Evolutionary conservation across 495 filamentous ascomycete genomes (phyloP), one percentile per base, ranked within the genome.

Genomic region (Thermochaetoides thermophila): DNA sequence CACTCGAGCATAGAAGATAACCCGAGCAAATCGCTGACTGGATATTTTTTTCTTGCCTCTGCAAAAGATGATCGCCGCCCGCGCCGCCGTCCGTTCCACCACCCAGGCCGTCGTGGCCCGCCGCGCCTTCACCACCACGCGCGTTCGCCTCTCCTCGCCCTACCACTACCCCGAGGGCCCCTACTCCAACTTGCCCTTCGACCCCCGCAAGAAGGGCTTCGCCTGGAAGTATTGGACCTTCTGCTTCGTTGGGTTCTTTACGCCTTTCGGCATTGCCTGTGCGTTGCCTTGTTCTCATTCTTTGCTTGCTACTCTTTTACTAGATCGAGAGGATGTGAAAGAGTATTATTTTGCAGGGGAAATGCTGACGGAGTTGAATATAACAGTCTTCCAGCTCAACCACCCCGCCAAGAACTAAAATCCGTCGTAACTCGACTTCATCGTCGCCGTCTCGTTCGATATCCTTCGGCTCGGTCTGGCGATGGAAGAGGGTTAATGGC

Each of bases 131-230:
- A 78, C 84, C 60, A 76, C 83, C 54, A 92, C 86, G 55, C 78
- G 81, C 44, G 63, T 79, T 56, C 87, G 81, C 61, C 62, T 89
- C 45, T 73, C 71, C 38, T 89, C 83, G 52, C 85, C 85, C 17
- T 91, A 92, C 72, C 89, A 97, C 70, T 97, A 97, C 67, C 81
- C 86, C 40, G 91, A 96, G 69, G 91, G 89, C 34, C 89, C 91
- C 48, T 75, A 76, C 53, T 76, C 71, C 67, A 95, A 93, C 69
- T 63, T 97, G 39, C 89, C 89, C 40, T 97, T 97, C 76, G 91
- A 97, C 69, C 76, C 91, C 44, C 63, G 78, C 63, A 91, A 78
- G 49, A 77, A 74, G 59, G 78, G 64, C 58, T 97, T 97, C 60
- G 70, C 61, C 38, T 28, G 81, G 43, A 69, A 77, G 63, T 97